Base-by-base conservation (phyloP, 441 rosid genomes). In the Populus hybrid region DNA sequence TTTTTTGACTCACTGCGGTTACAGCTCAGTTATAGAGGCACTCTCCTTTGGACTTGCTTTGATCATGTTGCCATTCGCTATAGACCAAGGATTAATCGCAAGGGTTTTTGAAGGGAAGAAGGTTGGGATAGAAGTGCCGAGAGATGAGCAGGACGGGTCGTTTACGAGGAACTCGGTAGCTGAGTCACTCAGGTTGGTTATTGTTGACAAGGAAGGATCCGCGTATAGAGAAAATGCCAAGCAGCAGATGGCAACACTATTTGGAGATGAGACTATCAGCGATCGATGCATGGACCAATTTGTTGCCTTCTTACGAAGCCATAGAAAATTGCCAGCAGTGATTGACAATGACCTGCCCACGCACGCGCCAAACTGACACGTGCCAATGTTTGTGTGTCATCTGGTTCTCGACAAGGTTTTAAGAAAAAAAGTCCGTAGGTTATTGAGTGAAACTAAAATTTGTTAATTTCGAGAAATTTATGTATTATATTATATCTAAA, bases 111-210 rank as follows among this genome's bases (percentile, higher is more conserved):
- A 68, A 42, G 84, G 71, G 77, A 81, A 68, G 36, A 42, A 32
- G 68, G 11, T 84, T 9, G 84, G 80, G 40, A 10, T 36, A 11
- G 35, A 4, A 21, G 74, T 81, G 28, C 67, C 70, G 1, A 75
- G 82, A 71, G 30, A 70, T 8, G 76, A 78, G 68, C 5, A 28
- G 0, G 77, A 84, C 23, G 82, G 82, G 14, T 78, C 69, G 2
- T 79, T 84, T 18, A 75, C 83, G 0, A 72, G 71, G 21, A 72
- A 74, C 4, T 73, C 68, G 0, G 77, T 83, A 7, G 80, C 86
- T 2, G 73, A 75, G 64, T 46, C 82, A 16, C 30, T 84, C 23
- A 78, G 38, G 2, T 4, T 66, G 18, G 86, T 76, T 3, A 40
- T 6, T 3, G 42, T 14, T 28, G 42, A 32, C 20, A 16, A 68